Evolutionary conservation across 2,329 filamentous ascomycete genomes (phyloP).

Genomic region (Neospermospora avenae): DNA sequence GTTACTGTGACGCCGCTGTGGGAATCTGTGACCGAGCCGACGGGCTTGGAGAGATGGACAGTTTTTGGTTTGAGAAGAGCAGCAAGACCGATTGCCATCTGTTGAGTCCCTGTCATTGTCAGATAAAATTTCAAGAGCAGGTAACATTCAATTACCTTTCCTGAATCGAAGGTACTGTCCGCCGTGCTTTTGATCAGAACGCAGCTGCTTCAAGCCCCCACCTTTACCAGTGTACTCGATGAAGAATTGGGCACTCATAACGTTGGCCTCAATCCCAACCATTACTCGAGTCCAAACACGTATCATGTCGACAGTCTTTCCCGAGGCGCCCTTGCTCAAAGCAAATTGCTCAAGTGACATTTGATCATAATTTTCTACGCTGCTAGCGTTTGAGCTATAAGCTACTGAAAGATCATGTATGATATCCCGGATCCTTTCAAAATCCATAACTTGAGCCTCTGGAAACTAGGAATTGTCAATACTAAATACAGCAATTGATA

Average conservation of each 20-base stretch:
- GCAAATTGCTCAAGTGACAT: constrained; percentile 41
- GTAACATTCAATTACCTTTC: no score
- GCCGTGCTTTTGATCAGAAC: constrained; percentile 49
- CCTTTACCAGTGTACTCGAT: constrained; percentile 53
- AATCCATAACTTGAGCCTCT: constrained; percentile 9
- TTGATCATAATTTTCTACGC: constrained; percentile 19
- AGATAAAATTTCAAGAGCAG: neutral
- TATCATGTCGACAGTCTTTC: constrained; percentile 35
- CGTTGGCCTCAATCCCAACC: constrained; percentile 47
- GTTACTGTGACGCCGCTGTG: constrained; percentile 7
- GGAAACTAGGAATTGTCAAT: constrained; percentile 6
- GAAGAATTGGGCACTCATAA: constrained; percentile 51
- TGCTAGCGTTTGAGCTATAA: constrained; percentile 23
- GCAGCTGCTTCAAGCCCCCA: constrained; percentile 49
- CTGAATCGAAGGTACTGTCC: constrained; percentile 35
- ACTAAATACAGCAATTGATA: neutral
- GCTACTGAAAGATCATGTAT: constrained; percentile 24
- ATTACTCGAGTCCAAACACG: constrained; percentile 47
- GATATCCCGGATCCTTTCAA: constrained; percentile 19
- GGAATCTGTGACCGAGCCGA: constrained; percentile 9
- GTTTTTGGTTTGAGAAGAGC: constrained; percentile 12
- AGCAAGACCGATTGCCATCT: constrained; percentile 16
- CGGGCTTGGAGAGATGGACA: constrained; percentile 17
- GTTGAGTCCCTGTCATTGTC: constrained; percentile 17
- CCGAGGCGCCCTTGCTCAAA: constrained; percentile 32